A percentile compares a stretch with the other conserved stretches of the same genome.
Conservation (phyloP, 2,329 filamentous ascomycete genomes). For the Didymella pinodella region DNA sequence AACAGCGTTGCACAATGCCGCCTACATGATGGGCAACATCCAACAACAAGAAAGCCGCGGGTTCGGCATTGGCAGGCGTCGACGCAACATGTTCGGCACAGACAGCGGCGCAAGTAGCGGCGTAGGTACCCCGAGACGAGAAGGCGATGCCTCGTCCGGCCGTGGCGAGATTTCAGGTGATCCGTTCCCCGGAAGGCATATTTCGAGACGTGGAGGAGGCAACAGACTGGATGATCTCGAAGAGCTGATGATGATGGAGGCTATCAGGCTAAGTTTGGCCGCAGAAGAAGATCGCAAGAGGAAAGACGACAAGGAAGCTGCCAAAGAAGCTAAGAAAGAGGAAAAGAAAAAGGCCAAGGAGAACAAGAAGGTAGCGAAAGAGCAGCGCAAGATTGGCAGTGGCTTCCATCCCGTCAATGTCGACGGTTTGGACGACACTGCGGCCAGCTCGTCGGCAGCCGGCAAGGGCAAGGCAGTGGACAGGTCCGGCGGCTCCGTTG, state of each 20-base stretch:
- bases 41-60: conserved; percentile 57
- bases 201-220: conserved; percentile 64
- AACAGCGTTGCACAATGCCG: conserved; percentile 91
- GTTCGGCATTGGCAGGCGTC: conserved; percentile 58
- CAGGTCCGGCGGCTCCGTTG: conserved; percentile 48
- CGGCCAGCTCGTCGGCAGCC: conserved; percentile 41
- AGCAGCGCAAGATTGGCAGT: conserved; percentile 66
- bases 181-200: conserved; percentile 54
- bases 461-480: conserved; percentile 60
- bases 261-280: conserved; percentile 87
- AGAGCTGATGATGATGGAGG: conserved; percentile 98
- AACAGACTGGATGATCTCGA: conserved; percentile 84
- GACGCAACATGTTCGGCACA: conserved; percentile 60
- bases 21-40: conserved; percentile 80
- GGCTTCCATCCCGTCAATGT: conserved; percentile 63
- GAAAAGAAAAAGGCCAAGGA: conserved; percentile 76
- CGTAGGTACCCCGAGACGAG: conserved; percentile 54
- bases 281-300: conserved; percentile 91
- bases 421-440: conserved; percentile 49
- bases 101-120: conserved; percentile 58
- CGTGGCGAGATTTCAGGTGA: conserved; percentile 49
- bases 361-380: conserved; percentile 72
- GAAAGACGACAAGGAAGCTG: conserved; percentile 80
- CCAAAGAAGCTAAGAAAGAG: conserved; percentile 83
- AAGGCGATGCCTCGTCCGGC: conserved; percentile 43